phyloP scores from a whole-genome alignment of 2,329 filamentous ascomycete species.

The Colletotrichum camelliae region DNA sequence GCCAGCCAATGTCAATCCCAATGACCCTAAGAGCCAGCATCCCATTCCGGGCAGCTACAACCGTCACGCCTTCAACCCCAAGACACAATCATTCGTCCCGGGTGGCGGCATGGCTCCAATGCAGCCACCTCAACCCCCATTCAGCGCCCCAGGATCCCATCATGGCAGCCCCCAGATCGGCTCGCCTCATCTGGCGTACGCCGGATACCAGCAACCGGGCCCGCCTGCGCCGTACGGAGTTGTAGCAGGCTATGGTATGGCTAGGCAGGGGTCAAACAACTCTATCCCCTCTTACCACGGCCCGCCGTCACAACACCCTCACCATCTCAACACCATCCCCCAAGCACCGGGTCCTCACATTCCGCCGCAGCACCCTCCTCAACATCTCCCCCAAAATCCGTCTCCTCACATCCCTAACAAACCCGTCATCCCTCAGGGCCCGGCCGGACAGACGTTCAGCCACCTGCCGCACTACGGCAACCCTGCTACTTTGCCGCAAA shows the following conservation, averaged over 20 bases:
- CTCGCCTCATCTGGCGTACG: conserved; percentile 56
- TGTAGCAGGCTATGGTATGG: conserved; percentile 57
- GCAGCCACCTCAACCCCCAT: conserved; percentile 53
- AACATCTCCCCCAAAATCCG: conserved; percentile 49
- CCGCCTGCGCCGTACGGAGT: conserved; percentile 51
- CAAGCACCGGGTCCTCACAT: conserved; percentile 36
- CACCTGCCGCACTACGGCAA: conserved; percentile 65
- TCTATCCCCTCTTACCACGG: conserved; percentile 58
- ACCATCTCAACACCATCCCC: conserved; percentile 45
- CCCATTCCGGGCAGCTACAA: conserved; percentile 85
- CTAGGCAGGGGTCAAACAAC: conserved; percentile 60
- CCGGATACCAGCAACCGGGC: conserved; percentile 50
- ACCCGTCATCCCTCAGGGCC: conserved; percentile 46
- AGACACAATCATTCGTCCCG: conserved; percentile 91
- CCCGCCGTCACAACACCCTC: conserved; percentile 35
- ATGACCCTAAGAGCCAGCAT: conserved; percentile 78
- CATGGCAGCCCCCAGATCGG: conserved; percentile 60
- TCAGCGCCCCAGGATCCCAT: conserved; percentile 53
- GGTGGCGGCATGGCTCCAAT: conserved; percentile 51
- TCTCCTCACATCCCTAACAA: conserved; percentile 52
- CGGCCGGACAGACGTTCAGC: conserved; percentile 50
- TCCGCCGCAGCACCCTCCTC: conserved; percentile 40
- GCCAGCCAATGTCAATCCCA: conserved; percentile 70
- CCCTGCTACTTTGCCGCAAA: conserved; percentile 64
- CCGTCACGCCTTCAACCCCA: conserved; percentile 88